Conservation (phyloP, 2,329 filamentous ascomycete genomes). For the Penicillium sumatraense region DNA sequence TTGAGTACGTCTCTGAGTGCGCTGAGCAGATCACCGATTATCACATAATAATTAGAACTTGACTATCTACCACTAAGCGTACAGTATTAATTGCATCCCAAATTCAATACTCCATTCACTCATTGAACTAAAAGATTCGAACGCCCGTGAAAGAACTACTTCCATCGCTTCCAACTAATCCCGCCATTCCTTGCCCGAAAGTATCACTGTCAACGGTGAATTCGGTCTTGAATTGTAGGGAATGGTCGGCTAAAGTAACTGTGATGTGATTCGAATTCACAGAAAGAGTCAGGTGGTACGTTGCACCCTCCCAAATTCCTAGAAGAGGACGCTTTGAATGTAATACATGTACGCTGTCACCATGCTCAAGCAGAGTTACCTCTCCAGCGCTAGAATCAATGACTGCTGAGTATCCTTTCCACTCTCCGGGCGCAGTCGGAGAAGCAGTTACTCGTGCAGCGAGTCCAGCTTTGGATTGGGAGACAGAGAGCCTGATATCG, state of each 20-base stretch:
- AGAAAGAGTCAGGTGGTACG: neutral
- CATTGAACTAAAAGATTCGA: neutral
- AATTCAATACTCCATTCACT: too few relatives aligned
- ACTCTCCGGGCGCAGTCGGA: neutral
- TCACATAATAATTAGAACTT: too few relatives aligned
- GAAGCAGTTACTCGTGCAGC: neutral
- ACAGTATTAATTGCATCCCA: too few relatives aligned
- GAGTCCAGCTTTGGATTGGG: neutral
- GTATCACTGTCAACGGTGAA: neutral
- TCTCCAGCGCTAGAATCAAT: neutral
- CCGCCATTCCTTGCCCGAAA: neutral
- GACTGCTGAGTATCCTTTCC: slow-evolving; percentile 2
- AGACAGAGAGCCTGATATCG: neutral
- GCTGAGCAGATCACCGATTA: too few relatives aligned
- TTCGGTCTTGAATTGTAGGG: neutral
- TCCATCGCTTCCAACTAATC: neutral
- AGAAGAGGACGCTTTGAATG: neutral
- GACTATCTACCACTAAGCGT: too few relatives aligned
- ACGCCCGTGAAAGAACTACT: neutral
- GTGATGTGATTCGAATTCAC: neutral
- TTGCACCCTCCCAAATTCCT: neutral
- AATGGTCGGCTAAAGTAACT: neutral
- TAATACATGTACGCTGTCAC: neutral
- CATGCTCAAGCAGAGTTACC: neutral
- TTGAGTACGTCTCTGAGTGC: too few relatives aligned